phyloP scores from a whole-genome alignment of 352 stramenopile species.

The Pythium periplocum region DNA sequence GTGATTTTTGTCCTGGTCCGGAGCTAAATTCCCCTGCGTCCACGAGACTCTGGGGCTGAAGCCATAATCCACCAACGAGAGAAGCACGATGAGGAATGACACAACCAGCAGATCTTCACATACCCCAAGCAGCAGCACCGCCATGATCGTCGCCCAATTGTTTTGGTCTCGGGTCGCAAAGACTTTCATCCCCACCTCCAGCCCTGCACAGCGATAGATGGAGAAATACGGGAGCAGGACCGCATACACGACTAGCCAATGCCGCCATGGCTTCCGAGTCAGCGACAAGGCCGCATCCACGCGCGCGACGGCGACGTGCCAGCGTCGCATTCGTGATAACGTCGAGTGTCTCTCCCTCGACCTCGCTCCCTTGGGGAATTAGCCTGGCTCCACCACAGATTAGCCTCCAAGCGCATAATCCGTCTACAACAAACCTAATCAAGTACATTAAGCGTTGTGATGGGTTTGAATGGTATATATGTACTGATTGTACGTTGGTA shows the following conservation, averaged over 20 bases:
- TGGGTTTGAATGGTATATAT: no score
- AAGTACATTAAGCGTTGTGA: no score
- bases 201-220: slow-evolving; percentile 1
- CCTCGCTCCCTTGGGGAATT: no score
- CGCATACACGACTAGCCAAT: slow-evolving; percentile 9
- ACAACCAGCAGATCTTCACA: slow-evolving; percentile 6
- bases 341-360: no score
- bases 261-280: slow-evolving; percentile 6
- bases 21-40: not conserved
- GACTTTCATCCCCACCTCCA: slow-evolving; percentile 2
- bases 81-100: slow-evolving; percentile 2
- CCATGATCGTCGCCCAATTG: not conserved
- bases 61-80: slow-evolving; percentile 3
- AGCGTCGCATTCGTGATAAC: no score
- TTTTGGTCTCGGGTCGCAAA: slow-evolving; percentile 2
- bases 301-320: no score
- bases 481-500: no score
- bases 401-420: no score
- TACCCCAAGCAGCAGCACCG: slow-evolving; percentile 2
- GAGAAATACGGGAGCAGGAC: slow-evolving; percentile 12
- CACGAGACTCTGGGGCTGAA: not conserved
- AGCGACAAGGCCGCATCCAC: slow-evolving; percentile 3
- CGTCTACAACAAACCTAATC: no score
- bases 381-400: no score
- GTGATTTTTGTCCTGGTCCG: no score